Base-by-base conservation (phyloP, 306 rosid genomes). In the Herpetospermum pedunculosum region DNA sequence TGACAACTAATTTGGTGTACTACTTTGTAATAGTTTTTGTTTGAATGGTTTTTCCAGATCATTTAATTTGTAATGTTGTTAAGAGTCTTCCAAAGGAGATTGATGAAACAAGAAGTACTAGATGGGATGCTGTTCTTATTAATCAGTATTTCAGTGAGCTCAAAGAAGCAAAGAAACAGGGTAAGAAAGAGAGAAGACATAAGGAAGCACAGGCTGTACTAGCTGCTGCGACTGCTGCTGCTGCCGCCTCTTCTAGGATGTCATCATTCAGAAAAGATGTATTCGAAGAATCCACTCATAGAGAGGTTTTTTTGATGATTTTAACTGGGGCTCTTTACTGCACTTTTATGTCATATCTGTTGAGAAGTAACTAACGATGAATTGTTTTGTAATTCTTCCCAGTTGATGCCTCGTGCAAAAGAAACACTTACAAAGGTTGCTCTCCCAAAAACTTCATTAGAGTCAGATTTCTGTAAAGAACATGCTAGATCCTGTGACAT, bases 171-270 rank as follows among this genome's bases (percentile, higher is more conserved):
- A 95, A 89, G 84, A 95, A 95, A 83, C 99, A 78, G 77, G 99
- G 99, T 49, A 88, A 97, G 78, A 95, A 91, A 83, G 99, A 95
- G 77, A 91, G 84, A 80, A 87, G 88, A 80, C 96, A 91, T 78
- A 91, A 87, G 86, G 99, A 95, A 84, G 99, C 99, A 21, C 99
- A 91, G 77, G 99, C 97, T 18, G 96, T 95, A 25, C 82, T 95
- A 77, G 99, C 97, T 76, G 99, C 99, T 74, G 99, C 99, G 64
- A 89, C 99, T 60, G 97, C 99, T 71, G 99, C 97, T 21, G 97
- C 97, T 1, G 97, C 99, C 2, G 90, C 96, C 59, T 95, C 99
- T 53, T 83, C 96, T 46, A 91, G 99, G 87, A 84, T 84, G 53
- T 90, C 97, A 46, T 88, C 96, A 43, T 85, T 89, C 65, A 92